A percentile compares a stretch with the other conserved stretches of the same genome.
Evolutionary conservation across 1,139 yeast species (phyloP).

Genomic region (Geotrichum aggregatum): DNA sequence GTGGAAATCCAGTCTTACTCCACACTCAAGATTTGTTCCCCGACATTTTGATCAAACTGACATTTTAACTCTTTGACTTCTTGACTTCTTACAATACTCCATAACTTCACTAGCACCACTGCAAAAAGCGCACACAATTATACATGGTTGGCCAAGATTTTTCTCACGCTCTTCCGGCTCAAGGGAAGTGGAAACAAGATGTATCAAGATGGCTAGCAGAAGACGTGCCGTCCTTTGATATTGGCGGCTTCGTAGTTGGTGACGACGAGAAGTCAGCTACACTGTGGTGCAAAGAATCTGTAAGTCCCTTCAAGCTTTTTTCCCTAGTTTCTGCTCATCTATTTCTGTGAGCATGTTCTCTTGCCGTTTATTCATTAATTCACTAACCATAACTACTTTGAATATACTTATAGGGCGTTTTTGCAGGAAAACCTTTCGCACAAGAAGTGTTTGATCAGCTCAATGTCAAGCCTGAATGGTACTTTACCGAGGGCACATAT

Average conservation of each 20-base stretch:
- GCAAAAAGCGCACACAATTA: neutral
- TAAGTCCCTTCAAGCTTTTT: too few relatives aligned
- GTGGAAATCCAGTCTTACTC: neutral
- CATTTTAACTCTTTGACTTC: neutral
- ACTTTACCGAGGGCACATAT: slow-evolving; percentile 60
- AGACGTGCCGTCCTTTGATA: slow-evolving; percentile 90
- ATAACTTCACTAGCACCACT: neutral
- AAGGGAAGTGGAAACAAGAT: slow-evolving; percentile 74
- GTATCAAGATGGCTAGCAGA: slow-evolving; percentile 74
- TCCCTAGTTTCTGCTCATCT: neutral
- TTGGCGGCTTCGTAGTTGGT: slow-evolving; percentile 95
- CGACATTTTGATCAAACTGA: neutral
- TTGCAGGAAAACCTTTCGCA: slow-evolving; percentile 91
- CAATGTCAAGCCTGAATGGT: slow-evolving; percentile 67
- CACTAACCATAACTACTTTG: too few relatives aligned
- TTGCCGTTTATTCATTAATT: neutral
- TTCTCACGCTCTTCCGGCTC: slow-evolving; percentile 63
- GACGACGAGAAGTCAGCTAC: slow-evolving; percentile 65
- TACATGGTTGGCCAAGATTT: slow-evolving; percentile 38
- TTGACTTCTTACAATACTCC: neutral
- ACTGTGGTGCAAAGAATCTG: slow-evolving; percentile 67
- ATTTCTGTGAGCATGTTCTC: neutral
- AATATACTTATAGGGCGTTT: slow-evolving; percentile 55
- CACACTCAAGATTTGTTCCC: neutral
- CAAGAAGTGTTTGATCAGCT: slow-evolving; percentile 80